Conservation (phyloP, 352 stramenopile species). For the Phytophthora ohioensis region DNA sequence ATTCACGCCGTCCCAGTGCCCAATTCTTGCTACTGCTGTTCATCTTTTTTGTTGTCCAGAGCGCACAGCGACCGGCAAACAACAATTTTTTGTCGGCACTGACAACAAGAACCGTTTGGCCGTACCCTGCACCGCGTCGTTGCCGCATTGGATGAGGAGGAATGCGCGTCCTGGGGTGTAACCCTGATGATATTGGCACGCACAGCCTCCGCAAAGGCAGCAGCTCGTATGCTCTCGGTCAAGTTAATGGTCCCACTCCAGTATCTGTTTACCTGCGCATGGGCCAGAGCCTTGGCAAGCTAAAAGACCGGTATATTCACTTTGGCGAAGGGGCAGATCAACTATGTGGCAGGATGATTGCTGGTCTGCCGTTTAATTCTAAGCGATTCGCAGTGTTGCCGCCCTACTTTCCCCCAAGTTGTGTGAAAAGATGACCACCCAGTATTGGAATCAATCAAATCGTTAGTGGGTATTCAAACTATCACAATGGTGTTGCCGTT, state of each 20-base stretch:
- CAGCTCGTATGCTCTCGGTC: background rate
- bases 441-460: slow-evolving; percentile 4
- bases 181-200: background rate
- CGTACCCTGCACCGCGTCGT: background rate
- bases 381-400: background rate
- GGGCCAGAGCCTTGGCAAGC: slow-evolving; percentile 1
- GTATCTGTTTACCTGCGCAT: background rate
- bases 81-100: background rate
- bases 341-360: background rate
- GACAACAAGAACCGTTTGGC: background rate
- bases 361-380: background rate
- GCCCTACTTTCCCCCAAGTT: background rate
- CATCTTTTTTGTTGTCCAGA: background rate
- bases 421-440: background rate
- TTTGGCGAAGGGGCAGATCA: background rate
- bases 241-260: background rate
- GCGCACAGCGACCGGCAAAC: background rate
- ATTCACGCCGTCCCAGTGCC: background rate
- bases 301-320: background rate
- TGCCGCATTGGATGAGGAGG: background rate
- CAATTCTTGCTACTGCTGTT: background rate
- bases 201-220: background rate
- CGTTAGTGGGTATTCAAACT: background rate
- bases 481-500: background rate
- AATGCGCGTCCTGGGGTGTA: background rate